These are phyloP conservation scores for barley (Hordeum vulgare) DNA, from an alignment of 176 grass and related monocot genomes.

Conservation along the genomic window MorexV3_pseudomolecules_assembly NC_058522.1:11512233-11512732, in stretches of 20 bases:
- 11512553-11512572: background rate
- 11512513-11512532: background rate
- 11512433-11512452: background rate
- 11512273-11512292: background rate
- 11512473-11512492: background rate
- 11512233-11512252: background rate
- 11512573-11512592: background rate
- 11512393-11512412: background rate
- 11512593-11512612: background rate
- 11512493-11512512: background rate
- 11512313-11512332: slow-evolving; percentile 10
- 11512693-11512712: slow-evolving; percentile 3
- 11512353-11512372: background rate
- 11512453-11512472: background rate
- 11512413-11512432: background rate
- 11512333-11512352: background rate
- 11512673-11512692: background rate
- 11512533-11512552: background rate
- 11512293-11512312: background rate
- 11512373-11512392: background rate
- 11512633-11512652: background rate
- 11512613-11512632: background rate
- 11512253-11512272: background rate
- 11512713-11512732: background rate
- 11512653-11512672: background rate